A percentile compares a stretch with the other conserved stretches of the same genome.
Conservation (phyloP, 2,329 filamentous ascomycete genomes). For the Hypoxylon sp. region DNA sequence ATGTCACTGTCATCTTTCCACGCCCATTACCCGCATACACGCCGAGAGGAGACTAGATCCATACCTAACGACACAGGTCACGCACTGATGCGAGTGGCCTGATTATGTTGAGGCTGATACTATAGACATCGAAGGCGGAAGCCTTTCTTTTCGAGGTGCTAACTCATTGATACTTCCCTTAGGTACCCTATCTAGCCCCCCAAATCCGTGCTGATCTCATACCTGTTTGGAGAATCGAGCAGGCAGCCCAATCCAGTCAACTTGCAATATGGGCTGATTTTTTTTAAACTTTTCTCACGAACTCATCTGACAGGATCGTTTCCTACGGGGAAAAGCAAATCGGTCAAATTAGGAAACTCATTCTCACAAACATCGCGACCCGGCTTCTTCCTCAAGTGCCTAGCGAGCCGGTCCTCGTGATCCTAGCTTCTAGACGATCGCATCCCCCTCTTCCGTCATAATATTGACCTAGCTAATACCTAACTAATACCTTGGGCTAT, state of each 20-base stretch:
- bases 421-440: conserved; percentile 35
- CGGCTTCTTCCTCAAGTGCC: conserved; percentile 30
- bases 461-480: conserved; percentile 25
- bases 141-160: too few species aligned
- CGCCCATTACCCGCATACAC: conserved; percentile 3
- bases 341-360: conserved; percentile 31
- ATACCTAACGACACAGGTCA: not conserved
- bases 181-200: too few species aligned
- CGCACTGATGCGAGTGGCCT: conserved; percentile 8
- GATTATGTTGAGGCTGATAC: conserved; percentile 27
- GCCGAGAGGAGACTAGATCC: not conserved
- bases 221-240: conserved; percentile 26
- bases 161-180: too few species aligned
- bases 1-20: conserved; percentile 25
- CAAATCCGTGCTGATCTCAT: conserved; percentile 37
- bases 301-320: conserved; percentile 17
- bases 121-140: too few species aligned
- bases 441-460: conserved; percentile 20
- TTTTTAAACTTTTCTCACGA: conserved; percentile 13
- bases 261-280: conserved; percentile 32
- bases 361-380: conserved; percentile 21
- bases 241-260: conserved; percentile 25
- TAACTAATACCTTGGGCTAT: conserved; percentile 14
- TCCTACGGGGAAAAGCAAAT: conserved; percentile 24
- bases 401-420: conserved; percentile 39